Evolutionary conservation across 768 basidiomycete species (phyloP), one percentile per base, ranked within the genome.

Genomic region (Strobilomyces dryophilus): DNA sequence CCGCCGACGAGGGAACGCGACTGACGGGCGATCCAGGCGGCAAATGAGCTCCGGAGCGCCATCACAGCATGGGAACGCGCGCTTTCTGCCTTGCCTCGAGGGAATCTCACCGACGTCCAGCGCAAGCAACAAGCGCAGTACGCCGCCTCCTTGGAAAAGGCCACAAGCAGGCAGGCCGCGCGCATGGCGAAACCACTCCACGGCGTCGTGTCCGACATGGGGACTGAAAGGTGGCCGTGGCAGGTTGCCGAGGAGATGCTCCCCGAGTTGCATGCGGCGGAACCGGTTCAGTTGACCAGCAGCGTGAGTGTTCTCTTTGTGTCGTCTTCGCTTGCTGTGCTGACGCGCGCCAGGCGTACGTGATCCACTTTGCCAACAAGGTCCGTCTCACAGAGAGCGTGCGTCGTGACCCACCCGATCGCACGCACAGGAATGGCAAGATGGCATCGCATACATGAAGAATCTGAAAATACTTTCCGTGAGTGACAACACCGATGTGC

Each of bases 191-290:
- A 2, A 20, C 51, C 40, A 4, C 27, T 20, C n/a, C 32, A 31
- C 5, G 26, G 24, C 5, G n/a, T 53, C 32, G 24, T 35, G 20
- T 24, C 9, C 6, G 20, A 31, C 26, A 2, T 3, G n/a, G 0
- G 0, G 5, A 17, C 11, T 9, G 48, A 45, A 3, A 46, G 35
- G 32, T 7, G 1, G 15, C 43, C 37, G 26, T 54, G 45, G 53
- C 9, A 35, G n/a, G 14, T 8, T 14, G 49, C 39, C 15, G 45
- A 34, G 49, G 44, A 51, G 44, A 41, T 55, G 49, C 29, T 52
- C 3, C 54, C 49, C 12, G 35, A 26, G 42, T 8, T 44, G 42
- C 3, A 36, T 0, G 42, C 47, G 2, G 35, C 20, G 9, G 47
- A 41, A 0, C n/a, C 1, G 4, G 34, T 27, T 4, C 3, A 0